Conservation (phyloP, 2,329 filamentous ascomycete species). For the Calonectria honghensis region DNA sequence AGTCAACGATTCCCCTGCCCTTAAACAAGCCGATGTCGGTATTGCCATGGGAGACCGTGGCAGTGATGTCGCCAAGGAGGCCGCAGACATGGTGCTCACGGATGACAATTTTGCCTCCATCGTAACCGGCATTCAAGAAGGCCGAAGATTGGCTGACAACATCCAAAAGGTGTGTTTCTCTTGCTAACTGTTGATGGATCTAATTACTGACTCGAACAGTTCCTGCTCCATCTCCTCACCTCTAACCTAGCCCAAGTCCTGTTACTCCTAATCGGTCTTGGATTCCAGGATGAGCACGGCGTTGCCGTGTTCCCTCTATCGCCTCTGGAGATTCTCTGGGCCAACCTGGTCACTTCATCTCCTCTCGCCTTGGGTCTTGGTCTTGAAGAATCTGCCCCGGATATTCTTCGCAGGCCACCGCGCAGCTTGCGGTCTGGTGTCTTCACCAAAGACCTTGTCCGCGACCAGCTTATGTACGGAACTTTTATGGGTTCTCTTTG, state of each 20-base stretch:
- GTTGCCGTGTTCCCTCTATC: constrained; percentile 82
- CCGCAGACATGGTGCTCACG: constrained; percentile 90
- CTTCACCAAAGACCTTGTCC: constrained; percentile 78
- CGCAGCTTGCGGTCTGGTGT: constrained; percentile 76
- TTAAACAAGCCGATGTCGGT: constrained; percentile 84
- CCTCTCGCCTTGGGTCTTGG: constrained; percentile 83
- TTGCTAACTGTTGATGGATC: neutral
- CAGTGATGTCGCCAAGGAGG: constrained; percentile 85
- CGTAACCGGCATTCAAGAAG: constrained; percentile 82
- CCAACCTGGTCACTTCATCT: constrained; percentile 84
- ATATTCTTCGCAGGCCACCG: constrained; percentile 80
- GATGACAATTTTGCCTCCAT: constrained; percentile 93
- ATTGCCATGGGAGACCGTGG: constrained; percentile 85
- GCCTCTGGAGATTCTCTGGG: constrained; percentile 85
- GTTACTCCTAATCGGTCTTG: constrained; percentile 80
- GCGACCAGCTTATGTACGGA: constrained; percentile 81
- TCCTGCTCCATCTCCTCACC: constrained; percentile 79
- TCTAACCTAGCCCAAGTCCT: constrained; percentile 83
- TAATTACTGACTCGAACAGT: constrained; percentile 61
- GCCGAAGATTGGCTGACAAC: constrained; percentile 81
- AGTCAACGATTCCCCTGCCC: constrained; percentile 83
- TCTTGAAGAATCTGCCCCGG: constrained; percentile 80
- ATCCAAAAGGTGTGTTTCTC: constrained; percentile 77
- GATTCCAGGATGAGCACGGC: constrained; percentile 76
- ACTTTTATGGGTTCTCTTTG: constrained; percentile 78